phyloP scores from a whole-genome alignment of 2,329 filamentous ascomycete species.

The Fusarium austroafricanum region DNA sequence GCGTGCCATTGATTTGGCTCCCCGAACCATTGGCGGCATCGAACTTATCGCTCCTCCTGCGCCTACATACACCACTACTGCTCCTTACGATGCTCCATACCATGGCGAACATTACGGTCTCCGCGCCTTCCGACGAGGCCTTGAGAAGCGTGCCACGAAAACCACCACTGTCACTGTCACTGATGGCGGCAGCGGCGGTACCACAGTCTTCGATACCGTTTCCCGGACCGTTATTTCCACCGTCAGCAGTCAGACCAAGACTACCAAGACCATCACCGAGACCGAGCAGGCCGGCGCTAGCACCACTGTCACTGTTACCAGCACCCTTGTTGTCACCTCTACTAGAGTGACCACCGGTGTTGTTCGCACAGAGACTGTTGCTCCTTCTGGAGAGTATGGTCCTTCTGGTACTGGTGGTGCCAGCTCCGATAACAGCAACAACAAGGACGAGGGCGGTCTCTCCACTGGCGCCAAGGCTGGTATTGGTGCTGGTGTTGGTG shows the following conservation, averaged over 20 bases:
- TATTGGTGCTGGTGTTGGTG: conserved; percentile 56
- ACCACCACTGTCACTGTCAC: conserved; percentile 51
- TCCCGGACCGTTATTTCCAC: conserved; percentile 51
- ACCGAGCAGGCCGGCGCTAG: conserved; percentile 51
- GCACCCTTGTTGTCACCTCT: conserved; percentile 52
- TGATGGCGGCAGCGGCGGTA: conserved; percentile 36
- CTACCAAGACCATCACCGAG: conserved; percentile 49
- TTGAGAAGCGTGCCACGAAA: conserved; percentile 52
- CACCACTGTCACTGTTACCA: conserved; percentile 54
- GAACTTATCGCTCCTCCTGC: conserved; percentile 30
- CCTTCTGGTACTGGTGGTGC: conserved; percentile 29
- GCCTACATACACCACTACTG: conserved; percentile 37
- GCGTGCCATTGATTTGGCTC: conserved; percentile 48
- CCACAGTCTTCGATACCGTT: conserved; percentile 46
- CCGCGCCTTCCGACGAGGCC: conserved; percentile 33
- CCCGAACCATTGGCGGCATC: conserved; percentile 41
- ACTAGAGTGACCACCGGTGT: conserved; percentile 50
- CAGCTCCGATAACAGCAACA: conserved; percentile 24
- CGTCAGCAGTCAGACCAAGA: conserved; percentile 44
- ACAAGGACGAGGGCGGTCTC: conserved; percentile 46
- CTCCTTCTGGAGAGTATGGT: conserved; percentile 43
- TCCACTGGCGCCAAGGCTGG: conserved; percentile 58
- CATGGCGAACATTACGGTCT: conserved; percentile 30
- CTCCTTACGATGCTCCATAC: conserved; percentile 19
- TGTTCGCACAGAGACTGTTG: conserved; percentile 45